A percentile compares a stretch with the other conserved stretches of the same genome.
phyloP scores from a whole-genome alignment of 768 basidiomycete species.

The Psilocybe subaeruginosa region DNA sequence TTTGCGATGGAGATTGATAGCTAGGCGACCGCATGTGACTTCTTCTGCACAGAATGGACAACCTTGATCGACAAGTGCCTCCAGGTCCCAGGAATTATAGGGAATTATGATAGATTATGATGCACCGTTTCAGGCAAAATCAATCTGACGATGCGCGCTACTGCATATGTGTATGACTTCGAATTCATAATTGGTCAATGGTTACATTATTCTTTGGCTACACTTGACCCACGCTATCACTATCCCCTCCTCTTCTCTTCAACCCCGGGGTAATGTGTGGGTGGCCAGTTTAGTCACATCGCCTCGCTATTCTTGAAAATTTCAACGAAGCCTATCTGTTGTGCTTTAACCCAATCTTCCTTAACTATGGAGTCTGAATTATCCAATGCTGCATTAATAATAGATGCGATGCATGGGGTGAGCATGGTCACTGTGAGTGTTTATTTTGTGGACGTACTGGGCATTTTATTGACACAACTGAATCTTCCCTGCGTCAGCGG shows the following conservation, averaged over 20 bases:
- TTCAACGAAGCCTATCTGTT: neutral
- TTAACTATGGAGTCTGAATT: neutral
- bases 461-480: neutral
- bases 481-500: neutral
- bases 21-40: too few species aligned
- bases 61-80: neutral
- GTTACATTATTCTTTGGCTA: too few species aligned
- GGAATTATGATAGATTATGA: neutral
- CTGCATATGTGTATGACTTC: neutral
- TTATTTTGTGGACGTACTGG: neutral
- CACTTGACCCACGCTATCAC: neutral
- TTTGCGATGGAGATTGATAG: too few species aligned
- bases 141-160: neutral
- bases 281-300: neutral
- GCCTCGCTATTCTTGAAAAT: neutral
- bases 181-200: neutral
- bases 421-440: constrained; percentile 12
- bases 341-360: neutral
- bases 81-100: neutral
- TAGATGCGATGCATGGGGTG: constrained; percentile 11
- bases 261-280: neutral
- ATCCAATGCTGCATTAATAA: neutral
- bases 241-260: neutral
- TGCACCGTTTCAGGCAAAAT: neutral
- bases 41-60: neutral